Base-by-base conservation (phyloP, 1,139 yeast genomes). In the Geotrichum cucujoidarum region DNA sequence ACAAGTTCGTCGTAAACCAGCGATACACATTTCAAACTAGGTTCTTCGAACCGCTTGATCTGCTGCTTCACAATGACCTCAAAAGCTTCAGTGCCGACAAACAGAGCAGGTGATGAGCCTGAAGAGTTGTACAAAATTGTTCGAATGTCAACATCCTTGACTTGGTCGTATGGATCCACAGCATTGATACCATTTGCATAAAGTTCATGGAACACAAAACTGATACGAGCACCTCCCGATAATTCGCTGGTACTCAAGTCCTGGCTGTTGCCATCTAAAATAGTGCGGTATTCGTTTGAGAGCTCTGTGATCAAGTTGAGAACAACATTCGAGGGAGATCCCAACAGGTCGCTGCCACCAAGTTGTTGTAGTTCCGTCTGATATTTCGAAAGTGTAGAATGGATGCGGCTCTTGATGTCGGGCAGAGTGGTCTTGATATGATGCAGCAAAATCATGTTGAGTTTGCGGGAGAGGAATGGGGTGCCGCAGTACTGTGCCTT, bases 201-300 rank as follows among this genome's bases (percentile, higher is more conserved):
- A 52, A 92, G 85, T 71, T 92, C 98, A 66, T 92, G 98, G 74
- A 92, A 92, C 25, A 92, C 98, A 74, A 90, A 94, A 29, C 95
- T 83, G 57, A 92, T 86, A 76, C 99, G 86, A 1, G 99, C 99
- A 67, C 98, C 98, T 68, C 97, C 97, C 56, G 90, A 82, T 58
- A 89, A 76, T 68, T 89, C 97, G 65, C 85, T 84, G 71, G 62
- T 64, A 80, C 89, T 82, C 85, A 40, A 92, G 78, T 61, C 90
- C 64, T 81, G 88, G 16, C 95, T 83, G 67, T 88, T 95, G 70
- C 99, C 99, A 63, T 88, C 95, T 59, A 92, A 73, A 47, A 92
- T 86, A 13, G 95, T 94, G 56, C 81, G 83, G 69, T 89, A 92
- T 65, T 92, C 98, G 64, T 88, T 89, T 58, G 95, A 77, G 60